A percentile compares a stretch with the other conserved stretches of the same genome.
Conservation (phyloP, 2,329 filamentous ascomycete species). For the Fonsecaea nubica region DNA sequence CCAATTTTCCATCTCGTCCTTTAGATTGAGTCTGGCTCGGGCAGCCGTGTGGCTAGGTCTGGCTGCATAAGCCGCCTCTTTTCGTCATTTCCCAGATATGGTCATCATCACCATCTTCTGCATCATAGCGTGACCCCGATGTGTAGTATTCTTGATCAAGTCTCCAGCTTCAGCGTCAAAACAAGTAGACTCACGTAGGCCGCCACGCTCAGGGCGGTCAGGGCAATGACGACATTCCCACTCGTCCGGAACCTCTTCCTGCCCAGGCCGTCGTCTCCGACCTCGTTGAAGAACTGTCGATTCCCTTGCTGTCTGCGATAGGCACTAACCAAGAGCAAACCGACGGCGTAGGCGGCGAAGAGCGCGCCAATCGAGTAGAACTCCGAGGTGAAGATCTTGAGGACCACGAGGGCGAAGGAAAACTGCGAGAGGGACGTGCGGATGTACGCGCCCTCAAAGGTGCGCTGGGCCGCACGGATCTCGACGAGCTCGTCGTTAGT, state of each 20-base stretch:
- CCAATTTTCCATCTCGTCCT: not conserved
- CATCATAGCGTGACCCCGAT: not conserved
- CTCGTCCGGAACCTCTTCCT: constrained; percentile 69
- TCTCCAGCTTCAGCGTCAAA: constrained; percentile 57
- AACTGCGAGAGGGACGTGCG: constrained; percentile 94
- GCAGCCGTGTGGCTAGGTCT: not conserved
- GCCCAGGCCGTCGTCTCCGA: constrained; percentile 64
- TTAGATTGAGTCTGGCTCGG: not conserved
- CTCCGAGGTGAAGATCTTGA: constrained; percentile 95
- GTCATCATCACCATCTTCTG: not conserved
- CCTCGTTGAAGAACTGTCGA: constrained; percentile 78
- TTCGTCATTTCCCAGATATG: too few species aligned
- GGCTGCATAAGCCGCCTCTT: not conserved
- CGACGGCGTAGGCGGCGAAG: constrained; percentile 88
- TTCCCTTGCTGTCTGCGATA: constrained; percentile 92
- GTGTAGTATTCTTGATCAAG: constrained; percentile 16
- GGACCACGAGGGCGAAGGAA: constrained; percentile 89
- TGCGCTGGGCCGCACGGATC: constrained; percentile 91
- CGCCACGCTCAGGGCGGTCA: constrained; percentile 67
- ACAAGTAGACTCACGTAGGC: constrained; percentile 67
- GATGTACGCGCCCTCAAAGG: constrained; percentile 96
- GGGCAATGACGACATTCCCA: constrained; percentile 68
- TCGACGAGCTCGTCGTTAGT: constrained; percentile 88
- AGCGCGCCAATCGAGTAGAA: constrained; percentile 98
- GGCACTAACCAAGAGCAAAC: constrained; percentile 79